These are phyloP conservation scores for Aspergillus haitiensis DNA, from an alignment of 495 filamentous ascomycete genomes.

Conservation along the genomic window DNA sequence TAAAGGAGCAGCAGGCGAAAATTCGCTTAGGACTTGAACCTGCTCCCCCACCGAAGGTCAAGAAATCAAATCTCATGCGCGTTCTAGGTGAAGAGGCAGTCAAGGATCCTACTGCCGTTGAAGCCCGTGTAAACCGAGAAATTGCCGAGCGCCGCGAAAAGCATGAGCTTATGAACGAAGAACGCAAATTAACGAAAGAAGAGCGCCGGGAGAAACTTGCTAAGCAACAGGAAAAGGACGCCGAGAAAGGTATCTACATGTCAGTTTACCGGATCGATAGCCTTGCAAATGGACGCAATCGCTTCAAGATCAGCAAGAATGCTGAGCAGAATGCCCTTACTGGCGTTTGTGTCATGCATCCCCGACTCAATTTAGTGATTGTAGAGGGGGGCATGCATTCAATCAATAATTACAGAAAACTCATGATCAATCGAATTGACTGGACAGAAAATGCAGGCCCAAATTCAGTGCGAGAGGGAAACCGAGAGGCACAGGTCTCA, in stretches of 20 bases:
- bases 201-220: constrained; percentile 82
- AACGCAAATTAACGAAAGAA: constrained; percentile 88
- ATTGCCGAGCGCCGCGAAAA: constrained; percentile 78
- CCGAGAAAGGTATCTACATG: constrained; percentile 76
- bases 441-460: constrained; percentile 89
- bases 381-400: constrained; percentile 86
- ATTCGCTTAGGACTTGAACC: constrained; percentile 86
- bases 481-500: constrained; percentile 58
- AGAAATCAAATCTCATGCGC: constrained; percentile 94
- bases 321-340: constrained; percentile 84
- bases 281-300: constrained; percentile 85
- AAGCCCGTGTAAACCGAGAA: constrained; percentile 87
- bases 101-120: constrained; percentile 95
- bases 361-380: constrained; percentile 82
- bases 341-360: constrained; percentile 85
- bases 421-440: constrained; percentile 89
- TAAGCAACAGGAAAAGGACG: constrained; percentile 81
- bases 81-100: constrained; percentile 97
- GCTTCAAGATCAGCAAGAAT: constrained; percentile 89
- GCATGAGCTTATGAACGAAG: constrained; percentile 78
- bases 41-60: constrained; percentile 89
- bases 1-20: constrained; percentile 96
- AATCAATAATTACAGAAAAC: constrained; percentile 77
- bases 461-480: constrained; percentile 58
- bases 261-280: constrained; percentile 86